Percentiles rank a stretch among this genome's conserved stretches.
Evolutionary conservation across 2,329 filamentous ascomycete genomes (phyloP).

Genomic region (Curvularia sp.): DNA sequence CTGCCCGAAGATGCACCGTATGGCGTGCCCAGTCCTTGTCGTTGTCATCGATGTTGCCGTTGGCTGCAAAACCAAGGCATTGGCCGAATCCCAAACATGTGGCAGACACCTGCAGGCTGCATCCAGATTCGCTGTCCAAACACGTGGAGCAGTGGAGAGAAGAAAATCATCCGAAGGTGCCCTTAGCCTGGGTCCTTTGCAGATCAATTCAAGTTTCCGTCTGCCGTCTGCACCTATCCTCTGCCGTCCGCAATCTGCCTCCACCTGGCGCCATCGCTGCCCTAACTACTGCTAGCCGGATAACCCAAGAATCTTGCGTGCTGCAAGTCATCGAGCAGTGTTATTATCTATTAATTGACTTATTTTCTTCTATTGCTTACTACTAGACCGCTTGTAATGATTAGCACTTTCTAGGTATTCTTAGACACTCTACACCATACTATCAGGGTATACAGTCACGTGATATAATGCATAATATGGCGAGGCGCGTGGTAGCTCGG

Average conservation of each 20-base stretch:
- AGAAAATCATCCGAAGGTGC: conserved; percentile 30
- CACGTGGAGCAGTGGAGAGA: conserved; percentile 33
- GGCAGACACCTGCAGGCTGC: neutral
- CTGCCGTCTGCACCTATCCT: neutral
- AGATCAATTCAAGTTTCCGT: conserved; percentile 19
- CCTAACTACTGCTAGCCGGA: conserved; percentile 3
- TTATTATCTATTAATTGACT: neutral
- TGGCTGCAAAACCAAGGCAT: neutral
- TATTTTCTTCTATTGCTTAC: no score
- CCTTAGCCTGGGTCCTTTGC: conserved; percentile 17
- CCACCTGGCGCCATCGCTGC: neutral
- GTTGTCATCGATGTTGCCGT: neutral
- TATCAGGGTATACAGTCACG: no score
- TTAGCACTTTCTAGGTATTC: no score
- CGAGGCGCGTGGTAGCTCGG: no score
- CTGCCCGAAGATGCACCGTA: neutral
- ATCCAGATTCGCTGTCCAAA: conserved; percentile 15
- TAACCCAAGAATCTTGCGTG: neutral
- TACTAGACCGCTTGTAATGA: no score
- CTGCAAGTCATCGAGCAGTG: neutral
- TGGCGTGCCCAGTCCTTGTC: neutral
- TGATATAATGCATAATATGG: no score
- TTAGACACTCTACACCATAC: no score
- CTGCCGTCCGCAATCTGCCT: neutral
- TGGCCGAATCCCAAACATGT: neutral